A percentile compares a stretch with the other conserved stretches of the same genome.
These are phyloP conservation scores for Pyracantha coccinea DNA, from an alignment of 331 rosid species.

Conservation along the genomic window DNA sequence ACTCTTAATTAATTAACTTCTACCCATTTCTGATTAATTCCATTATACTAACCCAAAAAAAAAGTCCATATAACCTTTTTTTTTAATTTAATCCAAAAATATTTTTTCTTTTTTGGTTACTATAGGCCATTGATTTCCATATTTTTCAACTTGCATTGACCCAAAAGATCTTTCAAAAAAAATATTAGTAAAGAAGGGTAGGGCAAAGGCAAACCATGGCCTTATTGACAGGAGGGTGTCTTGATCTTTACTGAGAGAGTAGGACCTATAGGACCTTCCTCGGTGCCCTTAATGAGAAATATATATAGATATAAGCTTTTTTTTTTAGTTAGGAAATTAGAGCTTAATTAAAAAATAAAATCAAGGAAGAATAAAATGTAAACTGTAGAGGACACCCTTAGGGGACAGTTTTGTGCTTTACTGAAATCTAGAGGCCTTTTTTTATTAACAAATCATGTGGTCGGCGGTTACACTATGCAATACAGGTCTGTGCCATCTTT, in stretches of 20 bases:
- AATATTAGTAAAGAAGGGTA: background rate
- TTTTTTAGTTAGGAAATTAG: background rate
- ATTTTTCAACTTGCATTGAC: background rate
- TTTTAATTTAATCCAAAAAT: background rate
- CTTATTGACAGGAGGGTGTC: slow-evolving; percentile 12
- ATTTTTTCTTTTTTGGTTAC: background rate
- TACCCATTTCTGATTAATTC: background rate
- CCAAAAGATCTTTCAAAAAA: background rate
- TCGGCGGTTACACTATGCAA: slow-evolving; percentile 41
- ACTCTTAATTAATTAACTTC: no score
- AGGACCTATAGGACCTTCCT: background rate
- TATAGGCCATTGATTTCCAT: background rate
- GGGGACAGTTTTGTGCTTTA: slow-evolving; percentile 4
- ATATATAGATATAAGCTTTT: background rate
- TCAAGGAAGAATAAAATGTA: slow-evolving; percentile 12
- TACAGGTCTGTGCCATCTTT: slow-evolving; percentile 12
- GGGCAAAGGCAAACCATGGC: background rate
- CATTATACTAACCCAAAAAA: background rate
- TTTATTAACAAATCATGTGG: slow-evolving; percentile 39
- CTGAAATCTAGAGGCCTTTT: slow-evolving; percentile 42
- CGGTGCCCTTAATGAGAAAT: slow-evolving; percentile 1
- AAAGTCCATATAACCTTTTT: background rate
- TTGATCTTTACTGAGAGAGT: background rate
- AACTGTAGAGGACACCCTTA: no score
- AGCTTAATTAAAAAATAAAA: slow-evolving; percentile 7